phyloP scores from a whole-genome alignment of 2,329 filamentous ascomycete genomes.

The Alternaria atra region DNA sequence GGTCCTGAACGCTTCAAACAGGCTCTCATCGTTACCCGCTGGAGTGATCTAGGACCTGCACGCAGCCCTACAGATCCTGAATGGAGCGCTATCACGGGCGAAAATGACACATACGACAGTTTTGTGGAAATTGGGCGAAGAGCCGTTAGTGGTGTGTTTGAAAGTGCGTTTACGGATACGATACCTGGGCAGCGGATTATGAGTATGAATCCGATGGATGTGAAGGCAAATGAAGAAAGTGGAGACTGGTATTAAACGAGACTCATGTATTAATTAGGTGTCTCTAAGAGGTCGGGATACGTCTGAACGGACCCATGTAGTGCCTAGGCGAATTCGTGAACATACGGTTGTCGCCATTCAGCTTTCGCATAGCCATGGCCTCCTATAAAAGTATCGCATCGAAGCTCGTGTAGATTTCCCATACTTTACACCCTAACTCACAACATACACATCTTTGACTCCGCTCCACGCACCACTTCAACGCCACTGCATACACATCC shows the following conservation, averaged over 20 bases:
- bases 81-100: constrained; percentile 61
- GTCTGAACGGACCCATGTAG: neutral
- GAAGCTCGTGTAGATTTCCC: neutral
- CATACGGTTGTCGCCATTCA: neutral
- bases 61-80: constrained; percentile 58
- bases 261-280: neutral
- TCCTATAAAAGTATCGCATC: neutral
- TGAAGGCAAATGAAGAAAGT: constrained; percentile 64
- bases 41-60: constrained; percentile 67
- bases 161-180: constrained; percentile 63
- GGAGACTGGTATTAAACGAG: constrained; percentile 65
- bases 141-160: constrained; percentile 67
- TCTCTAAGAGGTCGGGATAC: neutral
- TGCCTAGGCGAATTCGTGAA: neutral
- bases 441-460: neutral
- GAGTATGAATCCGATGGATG: constrained; percentile 66
- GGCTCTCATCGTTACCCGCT: constrained; percentile 67
- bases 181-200: constrained; percentile 67
- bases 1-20: constrained; percentile 63
- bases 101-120: constrained; percentile 60
- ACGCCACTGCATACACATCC: neutral
- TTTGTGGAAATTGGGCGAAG: constrained; percentile 63
- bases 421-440: neutral
- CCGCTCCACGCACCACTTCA: neutral
- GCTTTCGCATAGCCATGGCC: neutral